Percentiles rank a stretch among this genome's conserved stretches.
Conservation (phyloP, 2,329 filamentous ascomycete genomes). For the Rhynchosporium graminicola region DNA sequence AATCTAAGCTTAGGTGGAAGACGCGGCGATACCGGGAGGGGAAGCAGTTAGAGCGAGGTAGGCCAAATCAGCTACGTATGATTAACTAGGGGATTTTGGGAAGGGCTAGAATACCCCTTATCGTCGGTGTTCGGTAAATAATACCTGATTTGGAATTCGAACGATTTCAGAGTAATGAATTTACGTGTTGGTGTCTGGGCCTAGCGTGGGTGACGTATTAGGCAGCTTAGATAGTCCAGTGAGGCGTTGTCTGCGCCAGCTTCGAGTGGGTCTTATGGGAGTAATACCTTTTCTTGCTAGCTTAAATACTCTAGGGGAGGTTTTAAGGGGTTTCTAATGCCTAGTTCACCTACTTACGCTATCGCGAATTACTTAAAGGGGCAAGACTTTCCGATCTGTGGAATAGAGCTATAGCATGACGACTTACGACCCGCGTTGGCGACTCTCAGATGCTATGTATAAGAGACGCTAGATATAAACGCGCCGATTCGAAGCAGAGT, state of each 20-base stretch:
- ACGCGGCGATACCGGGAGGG: background rate
- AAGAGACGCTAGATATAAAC: background rate
- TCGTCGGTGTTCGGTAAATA: background rate
- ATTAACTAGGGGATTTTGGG: background rate
- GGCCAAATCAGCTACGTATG: background rate
- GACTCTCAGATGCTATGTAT: background rate
- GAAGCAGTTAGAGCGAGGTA: background rate
- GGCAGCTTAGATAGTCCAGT: too few species aligned
- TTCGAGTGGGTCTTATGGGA: too few species aligned
- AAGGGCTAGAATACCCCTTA: too few species aligned
- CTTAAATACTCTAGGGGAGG: background rate
- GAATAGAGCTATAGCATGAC: background rate
- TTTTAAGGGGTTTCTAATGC: background rate
- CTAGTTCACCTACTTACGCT: background rate
- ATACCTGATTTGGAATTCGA: background rate
- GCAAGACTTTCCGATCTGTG: conserved; percentile 8
- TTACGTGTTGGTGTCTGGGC: background rate
- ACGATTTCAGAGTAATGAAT: background rate
- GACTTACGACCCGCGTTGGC: background rate
- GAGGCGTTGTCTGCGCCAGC: too few species aligned
- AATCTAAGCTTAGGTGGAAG: background rate
- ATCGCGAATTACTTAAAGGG: background rate
- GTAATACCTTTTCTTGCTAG: too few species aligned
- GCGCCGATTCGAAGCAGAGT: conserved; percentile 4
- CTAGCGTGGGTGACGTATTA: background rate